Conservation (phyloP, 768 basidiomycete genomes). For the Pisolithus tinctorius region DNA sequence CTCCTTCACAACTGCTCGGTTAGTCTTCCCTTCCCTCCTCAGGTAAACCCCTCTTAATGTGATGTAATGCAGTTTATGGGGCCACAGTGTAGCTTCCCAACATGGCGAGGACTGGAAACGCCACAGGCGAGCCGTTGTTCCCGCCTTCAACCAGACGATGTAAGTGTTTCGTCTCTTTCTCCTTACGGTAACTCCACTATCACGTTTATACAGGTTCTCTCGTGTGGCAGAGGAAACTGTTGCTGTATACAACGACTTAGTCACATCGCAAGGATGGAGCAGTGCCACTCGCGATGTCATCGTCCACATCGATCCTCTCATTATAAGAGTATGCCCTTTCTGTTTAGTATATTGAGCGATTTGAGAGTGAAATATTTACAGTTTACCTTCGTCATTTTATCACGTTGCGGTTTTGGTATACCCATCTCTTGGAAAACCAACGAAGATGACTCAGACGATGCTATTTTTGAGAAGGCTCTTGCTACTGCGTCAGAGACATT, state of each 20-base stretch:
- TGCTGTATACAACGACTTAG: background rate
- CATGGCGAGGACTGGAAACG: constrained; percentile 39
- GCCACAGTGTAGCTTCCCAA: constrained; percentile 40
- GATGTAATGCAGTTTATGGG: constrained; percentile 25
- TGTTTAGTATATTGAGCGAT: too few species aligned
- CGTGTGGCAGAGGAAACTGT: background rate
- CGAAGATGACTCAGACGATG: too few species aligned
- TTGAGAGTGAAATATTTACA: background rate
- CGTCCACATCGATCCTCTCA: constrained; percentile 20
- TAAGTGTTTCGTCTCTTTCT: constrained; percentile 11
- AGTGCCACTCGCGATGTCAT: constrained; percentile 10
- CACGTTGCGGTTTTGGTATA: constrained; percentile 1
- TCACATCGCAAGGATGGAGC: background rate
- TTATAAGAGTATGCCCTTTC: background rate
- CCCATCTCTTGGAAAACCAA: constrained; percentile 13
- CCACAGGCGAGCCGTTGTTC: constrained; percentile 38
- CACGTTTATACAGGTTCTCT: background rate
- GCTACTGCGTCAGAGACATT: constrained; percentile 5
- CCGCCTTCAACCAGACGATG: constrained; percentile 38
- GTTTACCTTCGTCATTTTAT: background rate
- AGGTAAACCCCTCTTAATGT: background rate
- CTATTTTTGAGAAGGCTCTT: background rate
- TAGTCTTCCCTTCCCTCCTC: background rate
- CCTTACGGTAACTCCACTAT: background rate
- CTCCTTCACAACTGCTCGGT: constrained; percentile 9